Evolutionary conservation across 1,284 basidiomycete species (phyloP).

Genomic region (Sporisorium reilianum): DNA sequence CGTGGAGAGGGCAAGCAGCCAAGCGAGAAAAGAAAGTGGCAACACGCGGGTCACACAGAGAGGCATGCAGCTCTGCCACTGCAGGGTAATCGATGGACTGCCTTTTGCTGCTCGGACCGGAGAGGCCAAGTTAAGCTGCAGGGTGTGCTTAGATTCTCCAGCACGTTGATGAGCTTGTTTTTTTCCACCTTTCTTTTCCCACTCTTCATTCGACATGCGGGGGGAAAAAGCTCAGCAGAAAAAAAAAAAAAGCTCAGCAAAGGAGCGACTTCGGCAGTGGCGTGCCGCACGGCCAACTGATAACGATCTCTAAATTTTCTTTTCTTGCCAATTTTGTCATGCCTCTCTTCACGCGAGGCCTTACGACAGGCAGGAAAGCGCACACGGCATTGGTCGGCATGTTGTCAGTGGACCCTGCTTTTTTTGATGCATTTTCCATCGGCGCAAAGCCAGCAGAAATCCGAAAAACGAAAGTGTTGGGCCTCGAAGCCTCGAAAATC

Average conservation of each 20-base stretch:
- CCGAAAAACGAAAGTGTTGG: no score
- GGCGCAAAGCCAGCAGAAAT: constrained; percentile 6
- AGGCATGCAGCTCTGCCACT: neutral
- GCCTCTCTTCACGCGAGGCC: constrained; percentile 6
- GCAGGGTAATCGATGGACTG: neutral
- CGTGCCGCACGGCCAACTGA: constrained; percentile 18
- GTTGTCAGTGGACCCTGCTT: constrained; percentile 29
- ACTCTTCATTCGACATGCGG: constrained; percentile 3
- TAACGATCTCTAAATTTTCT: constrained; percentile 23
- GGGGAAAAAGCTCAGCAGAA: neutral
- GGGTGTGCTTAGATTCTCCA: neutral
- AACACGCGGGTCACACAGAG: neutral
- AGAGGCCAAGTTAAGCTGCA: neutral
- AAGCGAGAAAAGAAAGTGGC: neutral
- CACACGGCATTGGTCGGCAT: constrained; percentile 18
- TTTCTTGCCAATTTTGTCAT: constrained; percentile 26
- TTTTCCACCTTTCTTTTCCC: neutral
- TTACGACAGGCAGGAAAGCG: neutral
- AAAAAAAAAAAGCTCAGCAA: neutral
- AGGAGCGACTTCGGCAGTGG: constrained; percentile 15
- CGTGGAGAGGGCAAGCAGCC: neutral
- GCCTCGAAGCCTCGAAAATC: no score
- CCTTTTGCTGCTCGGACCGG: neutral
- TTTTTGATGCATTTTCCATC: neutral
- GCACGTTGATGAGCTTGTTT: constrained; percentile 1